Evolutionary conservation across 352 stramenopile genomes (phyloP), one percentile per base, ranked within the genome.

Genomic region (Globisporangium ultimum): DNA sequence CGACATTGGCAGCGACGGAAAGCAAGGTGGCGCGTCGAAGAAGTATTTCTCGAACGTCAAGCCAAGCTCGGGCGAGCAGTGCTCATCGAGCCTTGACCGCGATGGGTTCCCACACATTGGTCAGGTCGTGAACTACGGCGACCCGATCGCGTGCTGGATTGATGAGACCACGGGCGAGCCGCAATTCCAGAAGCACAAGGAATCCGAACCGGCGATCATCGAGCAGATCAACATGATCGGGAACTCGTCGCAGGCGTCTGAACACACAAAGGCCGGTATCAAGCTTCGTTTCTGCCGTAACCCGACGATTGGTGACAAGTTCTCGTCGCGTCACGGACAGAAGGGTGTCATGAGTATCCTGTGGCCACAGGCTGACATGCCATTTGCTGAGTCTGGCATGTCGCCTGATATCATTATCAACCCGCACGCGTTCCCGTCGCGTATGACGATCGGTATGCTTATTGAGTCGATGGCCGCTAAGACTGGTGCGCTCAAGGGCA

Each of bases 401-500:
- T 97, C 84, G 22, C 98, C 98, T 2, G 98, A 99, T 81, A 82
- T 99, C 48, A 99, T 99, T 72, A 99, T 99, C 79, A 99, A 99
- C 77, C 98, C 98, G 38, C 97, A 99, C 74, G 89, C 89, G 28
- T 97, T 98, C 71, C 96, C 98, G 50, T 99, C 95, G 72, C 95
- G 98, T 68, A 99, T 99, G 98, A 99, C 97, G 22, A 94, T 96
- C 52, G 87, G 86, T 53, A 96, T 96, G 85, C 63, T 95, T 34
- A 97, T 99, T 52, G 98, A 99, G 76, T 99, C 91, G 48, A 99
- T 99, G 97, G 97, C 97, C 28, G 98, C 97, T 28, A 99, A 99
- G 78, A 89, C 93, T 12, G 98, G 97, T n/a, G 97, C 98, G 20
- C 75, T 99, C 59, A 97, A 99, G 74, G 98, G 97, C 59, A 95